These are phyloP conservation scores for Aspergillus sp. DNA, from an alignment of 2,329 filamentous ascomycete species.

Conservation along the genomic window DNA sequence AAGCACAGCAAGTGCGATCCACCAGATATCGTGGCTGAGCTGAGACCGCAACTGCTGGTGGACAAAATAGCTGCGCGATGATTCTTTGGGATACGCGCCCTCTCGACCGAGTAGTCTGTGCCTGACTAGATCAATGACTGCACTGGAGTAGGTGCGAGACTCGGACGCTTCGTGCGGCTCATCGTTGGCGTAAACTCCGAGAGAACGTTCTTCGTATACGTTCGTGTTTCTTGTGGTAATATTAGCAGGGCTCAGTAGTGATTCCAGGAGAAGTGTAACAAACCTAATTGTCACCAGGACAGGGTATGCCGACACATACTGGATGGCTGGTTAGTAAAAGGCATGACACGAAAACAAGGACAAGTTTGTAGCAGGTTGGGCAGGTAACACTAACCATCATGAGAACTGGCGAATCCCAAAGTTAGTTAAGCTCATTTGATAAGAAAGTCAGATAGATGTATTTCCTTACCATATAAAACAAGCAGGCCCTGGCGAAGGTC, in stretches of 20 bases:
- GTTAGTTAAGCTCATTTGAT: background rate
- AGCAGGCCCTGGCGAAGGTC: conserved; percentile 47
- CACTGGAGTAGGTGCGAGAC: conserved; percentile 20
- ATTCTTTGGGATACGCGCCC: conserved; percentile 20
- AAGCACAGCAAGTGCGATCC: conserved; percentile 60
- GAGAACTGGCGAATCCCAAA: conserved; percentile 28
- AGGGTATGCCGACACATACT: conserved; percentile 39
- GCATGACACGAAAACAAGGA: background rate
- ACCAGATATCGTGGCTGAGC: conserved; percentile 67
- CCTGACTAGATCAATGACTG: conserved; percentile 27
- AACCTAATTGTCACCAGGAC: conserved; percentile 36
- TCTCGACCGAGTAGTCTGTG: conserved; percentile 26
- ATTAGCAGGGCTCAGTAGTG: background rate
- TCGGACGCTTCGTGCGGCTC: conserved; percentile 18
- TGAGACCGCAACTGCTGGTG: conserved; percentile 62
- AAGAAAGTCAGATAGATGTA: background rate
- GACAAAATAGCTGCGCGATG: conserved; percentile 50
- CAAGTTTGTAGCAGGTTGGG: no score
- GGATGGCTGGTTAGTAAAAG: conserved; percentile 10
- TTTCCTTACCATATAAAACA: conserved; percentile 28
- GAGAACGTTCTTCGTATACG: conserved; percentile 67
- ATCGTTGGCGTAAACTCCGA: conserved; percentile 50
- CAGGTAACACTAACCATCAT: conserved; percentile 32
- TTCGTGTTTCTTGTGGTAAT: conserved; percentile 58
- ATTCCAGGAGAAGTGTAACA: background rate